Percentiles rank a stretch among this genome's conserved stretches.
Conservation (phyloP, 331 rosid genomes). For the Saraca asoca region DNA sequence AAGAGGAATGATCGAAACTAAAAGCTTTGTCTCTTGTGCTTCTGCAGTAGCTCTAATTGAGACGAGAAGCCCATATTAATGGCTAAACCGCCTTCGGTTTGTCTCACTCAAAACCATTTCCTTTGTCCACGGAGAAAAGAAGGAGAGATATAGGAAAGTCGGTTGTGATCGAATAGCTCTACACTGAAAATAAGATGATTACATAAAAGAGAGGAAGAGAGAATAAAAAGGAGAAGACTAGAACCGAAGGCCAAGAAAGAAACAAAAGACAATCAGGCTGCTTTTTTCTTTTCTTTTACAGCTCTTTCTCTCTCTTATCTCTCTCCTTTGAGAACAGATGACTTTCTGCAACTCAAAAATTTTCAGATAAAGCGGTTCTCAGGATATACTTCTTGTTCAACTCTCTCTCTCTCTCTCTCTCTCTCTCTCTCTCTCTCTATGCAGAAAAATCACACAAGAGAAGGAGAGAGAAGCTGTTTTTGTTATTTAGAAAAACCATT, state of each 20-base stretch:
- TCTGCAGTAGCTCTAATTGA: slow-evolving; percentile 29
- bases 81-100: slow-evolving; percentile 47
- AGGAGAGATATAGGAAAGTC: slow-evolving; percentile 42
- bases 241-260: slow-evolving; percentile 51
- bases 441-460: slow-evolving; percentile 28
- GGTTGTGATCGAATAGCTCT: slow-evolving; percentile 36
- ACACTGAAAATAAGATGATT: slow-evolving; percentile 9
- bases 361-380: slow-evolving; percentile 57
- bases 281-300: slow-evolving; percentile 24
- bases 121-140: slow-evolving; percentile 23
- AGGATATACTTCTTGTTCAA: slow-evolving; percentile 35
- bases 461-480: slow-evolving; percentile 31
- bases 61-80: slow-evolving; percentile 45
- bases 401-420: slow-evolving; percentile 34
- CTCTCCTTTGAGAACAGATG: slow-evolving; percentile 31
- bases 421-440: slow-evolving; percentile 35
- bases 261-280: slow-evolving; percentile 42
- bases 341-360: slow-evolving; percentile 43
- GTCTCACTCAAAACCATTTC: slow-evolving; percentile 36
- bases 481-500: slow-evolving; percentile 19
- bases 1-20: slow-evolving; percentile 38
- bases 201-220: slow-evolving; percentile 26
- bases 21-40: slow-evolving; percentile 41
- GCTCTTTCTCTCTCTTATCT: slow-evolving; percentile 25
- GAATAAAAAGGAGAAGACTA: slow-evolving; percentile 23